Evolutionary conservation across 805 yeast species (phyloP), one percentile per base, ranked within the genome.

Genomic region (Yamadazyma sp.): DNA sequence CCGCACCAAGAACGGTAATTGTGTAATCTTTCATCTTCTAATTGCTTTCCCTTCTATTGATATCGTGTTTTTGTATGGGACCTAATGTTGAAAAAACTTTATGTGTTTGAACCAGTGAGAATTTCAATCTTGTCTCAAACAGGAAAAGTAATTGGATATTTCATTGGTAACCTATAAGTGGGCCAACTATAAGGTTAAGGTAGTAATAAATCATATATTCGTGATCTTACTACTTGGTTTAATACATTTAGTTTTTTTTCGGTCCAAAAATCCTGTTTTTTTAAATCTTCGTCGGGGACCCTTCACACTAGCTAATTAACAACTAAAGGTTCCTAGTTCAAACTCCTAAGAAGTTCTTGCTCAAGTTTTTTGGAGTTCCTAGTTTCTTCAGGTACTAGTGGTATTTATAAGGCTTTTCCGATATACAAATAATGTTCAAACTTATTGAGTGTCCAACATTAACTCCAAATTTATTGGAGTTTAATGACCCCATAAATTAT

Each of bases 1-100:
- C 99, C 51, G 95, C 79, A 23, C 97, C 99, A 36, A 93, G 70
- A 20, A 93, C 79, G 12, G 89, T 74, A 35, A 91, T 63, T 4
- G 86, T 82, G 64, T 75, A 76, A 40, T 39, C 44, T 31, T 33
- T 30, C 32, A 34, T 34, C 13, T 22, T 20, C 20, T 27, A 6
- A 23, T 10, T 7, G 27, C 27, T 23, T 21, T 21, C 7, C 23
- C 10, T 10, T 21, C 10, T 21, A 21, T n/a, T n/a, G n/a, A n/a
- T n/a, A n/a, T n/a, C n/a, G n/a, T n/a, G n/a, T n/a, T n/a, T n/a
- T n/a, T n/a, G n/a, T n/a, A n/a, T n/a, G n/a, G n/a, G n/a, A n/a
- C n/a, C n/a, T n/a, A n/a, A n/a, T n/a, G n/a, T n/a, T n/a, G n/a
- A n/a, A n/a, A n/a, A n/a, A n/a, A n/a, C n/a, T n/a, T n/a, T n/a